Evolutionary conservation across 352 stramenopile species (phyloP), one percentile per base, ranked within the genome.

Genomic region (Phytophthora pisi): DNA sequence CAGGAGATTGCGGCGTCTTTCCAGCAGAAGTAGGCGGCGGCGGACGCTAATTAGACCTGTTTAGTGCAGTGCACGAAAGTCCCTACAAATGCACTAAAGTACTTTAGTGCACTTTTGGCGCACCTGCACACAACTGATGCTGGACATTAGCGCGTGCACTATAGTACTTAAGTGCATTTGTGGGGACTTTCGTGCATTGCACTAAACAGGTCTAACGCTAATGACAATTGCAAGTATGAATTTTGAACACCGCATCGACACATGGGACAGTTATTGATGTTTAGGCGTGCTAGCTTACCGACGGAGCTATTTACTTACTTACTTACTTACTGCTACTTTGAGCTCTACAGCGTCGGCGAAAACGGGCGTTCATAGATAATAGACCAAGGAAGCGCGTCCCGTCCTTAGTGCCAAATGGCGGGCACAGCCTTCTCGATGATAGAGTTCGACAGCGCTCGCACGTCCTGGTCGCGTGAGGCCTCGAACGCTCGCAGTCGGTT

Each of bases 371-470:
- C 16, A 70, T 72, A 74, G 42, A 70, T 69, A 70, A 34, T 13
- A 57, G 47, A 42, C 34, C 42, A 20, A 2, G 31, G 31, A 34
- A 20, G 23, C 5, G 47, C 4, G 20, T 20, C 20, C 20, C 20
- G 9, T 23, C 11, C 38, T 61, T 75, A 93, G 73, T 92, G 81
- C 85, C 85, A 93, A 65, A 93, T 93, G 43, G 82, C 76, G 31
- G 85, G 83, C 68, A 93, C 85, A 43, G 85, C 85, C 66, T 91
- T 93, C 60, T 93, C 85, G 57, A 93, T 93, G 62, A 93, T 89
- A 47, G 83, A 79, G 61, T 77, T 92, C 6, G 85, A 83, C 42
- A 92, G 74, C 26, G 51, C 54, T 34, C 81, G 81, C 26, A 90
- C 75, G 56, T 90, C 83, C 15, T 72, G 64, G 57, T 92, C 85